Evolutionary conservation across 257 asterid species (phyloP), one percentile per base, ranked within the genome.

Genomic region (Solanum dulcamara): DNA sequence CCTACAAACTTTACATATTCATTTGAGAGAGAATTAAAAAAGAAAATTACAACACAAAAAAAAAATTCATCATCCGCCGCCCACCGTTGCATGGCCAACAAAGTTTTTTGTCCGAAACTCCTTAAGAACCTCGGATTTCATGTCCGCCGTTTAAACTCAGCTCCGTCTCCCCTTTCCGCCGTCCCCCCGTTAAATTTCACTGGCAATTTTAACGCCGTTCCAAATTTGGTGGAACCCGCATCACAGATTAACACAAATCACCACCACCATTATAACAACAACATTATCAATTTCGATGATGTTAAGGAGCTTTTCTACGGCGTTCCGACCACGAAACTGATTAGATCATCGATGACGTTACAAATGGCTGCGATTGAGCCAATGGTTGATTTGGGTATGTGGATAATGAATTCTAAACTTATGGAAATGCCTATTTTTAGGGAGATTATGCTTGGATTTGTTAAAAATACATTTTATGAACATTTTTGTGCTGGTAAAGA

Each of bases 401-500:
- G 88, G 92, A 89, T 91, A 8, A 84, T 92, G 93, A 90, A 85
- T 7, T 94, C 97, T 26, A 40, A 83, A 48, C 88, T 91, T 22
- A 86, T 92, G 92, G 86, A 81, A 7, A 77, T 85, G 22, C 95
- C 94, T 4, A 10, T 90, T 4, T 38, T 89, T 81, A 86, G 85
- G 86, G 84, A 80, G 71, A 24, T 83, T 67, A 85, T 92, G 20
- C n/a, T 92, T 71, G 93, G 84, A 0, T 33, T 83, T 12, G 87
- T 92, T 2, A 89, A 90, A 28, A 86, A 26, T 38, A 88, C 92
- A 5, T 93, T 95, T 86, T 95, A 92, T 84, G 90, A 87, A 13
- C 98, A 95, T 22, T 96, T 96, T 60, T 93, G 96, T 71, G 99
- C 97, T 9, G 99, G 99, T 0, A 72, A 81, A 64, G 90, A 90